phyloP scores from a whole-genome alignment of 108 stramenopile species.

The Cyclotella baltica region DNA sequence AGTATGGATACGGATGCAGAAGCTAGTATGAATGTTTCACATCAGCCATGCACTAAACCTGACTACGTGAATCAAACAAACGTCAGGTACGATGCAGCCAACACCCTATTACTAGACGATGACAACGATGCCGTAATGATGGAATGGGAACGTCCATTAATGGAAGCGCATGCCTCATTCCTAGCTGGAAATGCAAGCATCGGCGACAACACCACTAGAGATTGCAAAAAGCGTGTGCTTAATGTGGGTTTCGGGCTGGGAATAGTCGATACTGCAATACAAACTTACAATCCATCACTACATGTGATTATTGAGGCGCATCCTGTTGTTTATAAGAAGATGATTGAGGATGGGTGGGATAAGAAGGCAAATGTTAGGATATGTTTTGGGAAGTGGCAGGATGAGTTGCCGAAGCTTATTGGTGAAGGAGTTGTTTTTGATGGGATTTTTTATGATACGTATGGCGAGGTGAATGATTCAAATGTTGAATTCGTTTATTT shows the following conservation, averaged over 20 bases:
- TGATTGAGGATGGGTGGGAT: conserved; percentile 86
- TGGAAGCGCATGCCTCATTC: conserved; percentile 91
- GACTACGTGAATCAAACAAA: conserved; percentile 73
- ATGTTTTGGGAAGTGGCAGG: conserved; percentile 91
- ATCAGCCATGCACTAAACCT: conserved; percentile 83
- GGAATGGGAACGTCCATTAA: conserved; percentile 96
- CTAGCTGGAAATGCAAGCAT: conserved; percentile 54
- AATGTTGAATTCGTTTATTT: neutral
- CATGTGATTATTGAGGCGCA: conserved; percentile 94
- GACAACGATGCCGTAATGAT: conserved; percentile 97
- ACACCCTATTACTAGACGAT: conserved; percentile 68
- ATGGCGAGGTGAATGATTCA: conserved; percentile 67
- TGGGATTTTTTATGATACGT: conserved; percentile 95
- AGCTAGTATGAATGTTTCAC: conserved; percentile 29
- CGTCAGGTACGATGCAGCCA: conserved; percentile 67
- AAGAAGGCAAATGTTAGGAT: conserved; percentile 79
- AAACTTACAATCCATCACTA: conserved; percentile 60
- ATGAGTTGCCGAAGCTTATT: conserved; percentile 72
- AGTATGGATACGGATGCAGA: neutral
- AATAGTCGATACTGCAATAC: conserved; percentile 87
- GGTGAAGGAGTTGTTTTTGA: conserved; percentile 71
- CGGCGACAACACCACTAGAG: neutral
- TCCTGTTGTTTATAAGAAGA: conserved; percentile 85
- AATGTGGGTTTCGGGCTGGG: conserved; percentile 96
- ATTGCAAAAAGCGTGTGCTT: conserved; percentile 62